phyloP scores from a whole-genome alignment of 768 basidiomycete genomes.

The Tulasnella sp. region DNA sequence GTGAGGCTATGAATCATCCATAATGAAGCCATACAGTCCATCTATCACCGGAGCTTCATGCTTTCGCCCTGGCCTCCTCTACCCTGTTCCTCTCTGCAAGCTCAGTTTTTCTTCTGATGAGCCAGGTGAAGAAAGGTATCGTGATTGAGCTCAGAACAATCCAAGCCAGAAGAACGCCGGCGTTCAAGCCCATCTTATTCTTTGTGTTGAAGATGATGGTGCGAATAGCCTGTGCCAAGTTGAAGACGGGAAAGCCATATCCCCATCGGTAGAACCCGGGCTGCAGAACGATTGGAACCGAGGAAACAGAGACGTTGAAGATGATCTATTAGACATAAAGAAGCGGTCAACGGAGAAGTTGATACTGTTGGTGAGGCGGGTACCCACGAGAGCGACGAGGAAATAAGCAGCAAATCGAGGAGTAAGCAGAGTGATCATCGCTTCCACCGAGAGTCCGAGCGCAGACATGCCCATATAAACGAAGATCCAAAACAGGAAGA shows the following conservation, averaged over 20 bases:
- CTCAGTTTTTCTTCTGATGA: background rate
- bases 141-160: conserved; percentile 13
- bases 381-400: conserved; percentile 20
- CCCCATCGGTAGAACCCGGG: conserved; percentile 39
- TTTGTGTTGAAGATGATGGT: conserved; percentile 55
- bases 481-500: conserved; percentile 30
- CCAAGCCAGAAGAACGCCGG: conserved; percentile 28
- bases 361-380: background rate
- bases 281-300: conserved; percentile 42
- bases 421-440: conserved; percentile 27
- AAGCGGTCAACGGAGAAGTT: conserved; percentile 15
- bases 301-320: conserved; percentile 30
- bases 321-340: conserved; percentile 38
- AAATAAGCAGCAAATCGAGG: conserved; percentile 28
- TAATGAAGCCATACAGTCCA: too few relatives aligned
- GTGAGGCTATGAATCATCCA: too few relatives aligned
- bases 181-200: conserved; percentile 33
- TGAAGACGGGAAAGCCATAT: conserved; percentile 61
- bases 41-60: too few relatives aligned
- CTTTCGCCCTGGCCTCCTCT: background rate
- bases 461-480: conserved; percentile 26
- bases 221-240: conserved; percentile 44
- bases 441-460: conserved; percentile 26
- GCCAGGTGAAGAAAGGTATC: conserved; percentile 7
- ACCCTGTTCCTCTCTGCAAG: background rate